These are phyloP conservation scores for Tuber borchii DNA, from an alignment of 495 filamentous ascomycete species.

Conservation along the genomic window DNA sequence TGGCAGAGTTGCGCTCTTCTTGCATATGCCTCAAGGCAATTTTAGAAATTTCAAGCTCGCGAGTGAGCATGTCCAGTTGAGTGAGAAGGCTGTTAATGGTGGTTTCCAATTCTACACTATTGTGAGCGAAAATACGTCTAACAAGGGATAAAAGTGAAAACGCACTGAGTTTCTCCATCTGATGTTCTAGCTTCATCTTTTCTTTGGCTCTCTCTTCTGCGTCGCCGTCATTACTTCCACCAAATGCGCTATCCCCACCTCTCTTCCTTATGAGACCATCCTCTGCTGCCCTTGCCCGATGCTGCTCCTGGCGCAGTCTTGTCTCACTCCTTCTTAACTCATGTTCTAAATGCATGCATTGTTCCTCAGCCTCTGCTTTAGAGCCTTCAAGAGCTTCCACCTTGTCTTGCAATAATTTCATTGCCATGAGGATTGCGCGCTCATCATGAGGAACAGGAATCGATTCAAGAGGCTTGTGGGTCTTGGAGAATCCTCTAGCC, in stretches of 20 bases:
- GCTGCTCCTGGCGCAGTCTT: slow-evolving; percentile 46
- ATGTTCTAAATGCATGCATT: slow-evolving; percentile 55
- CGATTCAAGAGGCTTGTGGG: slow-evolving; percentile 51
- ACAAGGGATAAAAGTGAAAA: slow-evolving; percentile 15
- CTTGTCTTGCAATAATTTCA: slow-evolving; percentile 62
- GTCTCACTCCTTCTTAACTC: slow-evolving; percentile 50
- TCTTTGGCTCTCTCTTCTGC: slow-evolving; percentile 39
- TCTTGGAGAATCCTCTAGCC: slow-evolving; percentile 47
- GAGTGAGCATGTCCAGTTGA: slow-evolving; percentile 54
- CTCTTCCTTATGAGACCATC: slow-evolving; percentile 44
- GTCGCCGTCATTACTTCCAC: slow-evolving; percentile 45
- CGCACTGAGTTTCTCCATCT: slow-evolving; percentile 41
- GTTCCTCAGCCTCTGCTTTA: slow-evolving; percentile 54
- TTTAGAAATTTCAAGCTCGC: slow-evolving; percentile 56
- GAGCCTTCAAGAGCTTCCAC: slow-evolving; percentile 56
- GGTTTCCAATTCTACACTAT: slow-evolving; percentile 52
- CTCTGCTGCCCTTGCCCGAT: slow-evolving; percentile 47
- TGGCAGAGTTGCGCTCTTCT: slow-evolving; percentile 59
- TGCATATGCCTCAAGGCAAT: slow-evolving; percentile 55
- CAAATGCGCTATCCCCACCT: slow-evolving; percentile 40
- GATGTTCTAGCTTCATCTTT: slow-evolving; percentile 41
- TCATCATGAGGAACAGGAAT: slow-evolving; percentile 64
- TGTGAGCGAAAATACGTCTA: slow-evolving; percentile 8
- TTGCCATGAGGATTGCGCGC: slow-evolving; percentile 60
- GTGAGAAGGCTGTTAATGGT: slow-evolving; percentile 53